Evolutionary conservation across 768 basidiomycete genomes (phyloP).

Genomic region (Suillus cothurnatus): DNA sequence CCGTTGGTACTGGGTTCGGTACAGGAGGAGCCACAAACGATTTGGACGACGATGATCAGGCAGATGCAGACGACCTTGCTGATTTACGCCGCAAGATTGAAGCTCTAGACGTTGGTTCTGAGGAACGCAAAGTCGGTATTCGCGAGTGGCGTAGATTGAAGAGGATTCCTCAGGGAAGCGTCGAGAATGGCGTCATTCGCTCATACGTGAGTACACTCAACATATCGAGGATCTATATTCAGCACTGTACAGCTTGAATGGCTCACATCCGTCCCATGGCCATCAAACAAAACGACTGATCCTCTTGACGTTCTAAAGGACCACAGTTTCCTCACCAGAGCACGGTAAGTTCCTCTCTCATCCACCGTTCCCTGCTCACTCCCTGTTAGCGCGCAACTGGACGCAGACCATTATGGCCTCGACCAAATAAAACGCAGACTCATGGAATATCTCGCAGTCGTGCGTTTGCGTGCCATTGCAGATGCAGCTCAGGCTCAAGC

Average conservation of each 20-base stretch:
- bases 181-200: conserved; percentile 88
- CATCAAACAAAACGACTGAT: conserved; percentile 37
- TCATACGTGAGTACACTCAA: conserved; percentile 60
- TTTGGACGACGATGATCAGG: conserved; percentile 75
- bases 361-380: background rate
- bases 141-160: conserved; percentile 84
- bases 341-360: conserved; percentile 43
- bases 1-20: conserved; percentile 25
- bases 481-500: conserved; percentile 16
- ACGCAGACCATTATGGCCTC: conserved; percentile 89
- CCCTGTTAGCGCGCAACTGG: conserved; percentile 57
- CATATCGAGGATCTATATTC: background rate
- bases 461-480: conserved; percentile 51
- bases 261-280: conserved; percentile 87
- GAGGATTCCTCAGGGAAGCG: conserved; percentile 87
- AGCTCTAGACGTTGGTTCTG: conserved; percentile 68
- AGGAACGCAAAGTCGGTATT: conserved; percentile 81
- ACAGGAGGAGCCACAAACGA: conserved; percentile 43
- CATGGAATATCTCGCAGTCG: conserved; percentile 90
- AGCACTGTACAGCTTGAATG: conserved; percentile 71
- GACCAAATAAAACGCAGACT: conserved; percentile 91
- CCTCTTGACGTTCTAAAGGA: conserved; percentile 46
- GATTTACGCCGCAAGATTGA: conserved; percentile 76
- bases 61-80: conserved; percentile 78
- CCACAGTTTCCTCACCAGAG: conserved; percentile 63